phyloP scores from a whole-genome alignment of 768 basidiomycete genomes.

The Termitomyces bulborhizus region DNA sequence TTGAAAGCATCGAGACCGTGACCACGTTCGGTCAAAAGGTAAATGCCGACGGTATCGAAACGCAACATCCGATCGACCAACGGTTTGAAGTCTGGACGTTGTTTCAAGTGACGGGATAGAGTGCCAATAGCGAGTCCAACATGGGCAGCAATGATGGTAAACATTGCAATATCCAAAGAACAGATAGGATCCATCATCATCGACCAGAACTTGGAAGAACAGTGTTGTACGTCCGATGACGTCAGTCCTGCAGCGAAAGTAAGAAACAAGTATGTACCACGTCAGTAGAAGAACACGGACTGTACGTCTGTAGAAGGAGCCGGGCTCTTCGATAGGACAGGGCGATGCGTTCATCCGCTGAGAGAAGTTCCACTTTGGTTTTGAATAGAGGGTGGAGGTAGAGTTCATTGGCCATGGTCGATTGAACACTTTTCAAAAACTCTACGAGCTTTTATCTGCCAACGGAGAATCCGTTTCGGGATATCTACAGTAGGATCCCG shows the following conservation, averaged over 20 bases:
- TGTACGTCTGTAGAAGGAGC: constrained; percentile 42
- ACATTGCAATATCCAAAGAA: constrained; percentile 45
- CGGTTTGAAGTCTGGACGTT: constrained; percentile 42
- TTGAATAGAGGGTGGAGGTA: constrained; percentile 42
- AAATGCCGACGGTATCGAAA: constrained; percentile 49
- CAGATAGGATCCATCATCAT: constrained; percentile 49
- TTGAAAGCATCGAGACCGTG: constrained; percentile 59
- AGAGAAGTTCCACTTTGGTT: constrained; percentile 34
- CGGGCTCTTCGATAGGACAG: constrained; percentile 46
- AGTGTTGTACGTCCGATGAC: constrained; percentile 40
- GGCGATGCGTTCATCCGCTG: constrained; percentile 38
- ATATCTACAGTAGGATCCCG: constrained; percentile 11
- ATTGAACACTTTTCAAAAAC: neutral
- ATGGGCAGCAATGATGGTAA: constrained; percentile 47
- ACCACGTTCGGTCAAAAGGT: constrained; percentile 48
- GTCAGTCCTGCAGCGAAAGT: constrained; percentile 29
- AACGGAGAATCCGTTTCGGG: constrained; percentile 15
- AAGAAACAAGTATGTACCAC: constrained; percentile 1
- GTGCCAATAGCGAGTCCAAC: constrained; percentile 50
- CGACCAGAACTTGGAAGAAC: constrained; percentile 45
- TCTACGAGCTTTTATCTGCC: constrained; percentile 9
- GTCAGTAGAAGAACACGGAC: constrained; percentile 23
- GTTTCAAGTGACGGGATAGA: constrained; percentile 40
- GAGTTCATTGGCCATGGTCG: constrained; percentile 30
- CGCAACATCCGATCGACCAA: constrained; percentile 44